Conservation (phyloP, 345 rosid species). For the Euclidium syriacum region DNA sequence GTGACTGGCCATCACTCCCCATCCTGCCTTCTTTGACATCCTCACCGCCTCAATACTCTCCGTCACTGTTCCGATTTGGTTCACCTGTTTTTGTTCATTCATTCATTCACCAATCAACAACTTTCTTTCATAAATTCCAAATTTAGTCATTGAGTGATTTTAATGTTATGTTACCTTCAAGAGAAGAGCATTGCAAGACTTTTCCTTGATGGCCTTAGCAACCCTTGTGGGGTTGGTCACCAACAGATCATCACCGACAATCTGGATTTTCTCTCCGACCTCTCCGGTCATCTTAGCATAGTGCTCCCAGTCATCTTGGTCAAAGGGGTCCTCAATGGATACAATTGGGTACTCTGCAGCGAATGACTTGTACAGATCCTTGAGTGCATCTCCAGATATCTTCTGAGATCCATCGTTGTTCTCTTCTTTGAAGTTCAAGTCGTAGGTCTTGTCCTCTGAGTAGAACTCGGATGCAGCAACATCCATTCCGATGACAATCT, state of each 20-base stretch:
- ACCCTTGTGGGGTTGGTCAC: constrained; percentile 99
- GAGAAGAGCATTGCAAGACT: constrained; percentile 90
- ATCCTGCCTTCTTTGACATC: constrained; percentile 97
- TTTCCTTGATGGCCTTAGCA: constrained; percentile 78
- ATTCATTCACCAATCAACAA: too few species aligned
- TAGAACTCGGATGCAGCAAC: constrained; percentile 99
- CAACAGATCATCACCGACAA: constrained; percentile 96
- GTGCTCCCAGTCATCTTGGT: constrained; percentile 97
- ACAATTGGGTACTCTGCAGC: constrained; percentile 84
- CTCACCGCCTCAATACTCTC: constrained; percentile 97
- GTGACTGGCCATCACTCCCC: constrained; percentile 99
- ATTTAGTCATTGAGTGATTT: too few species aligned
- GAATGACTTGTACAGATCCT: constrained; percentile 87
- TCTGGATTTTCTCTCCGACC: constrained; percentile 72
- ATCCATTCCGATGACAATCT: constrained; percentile 99
- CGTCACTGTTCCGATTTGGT: constrained; percentile 95
- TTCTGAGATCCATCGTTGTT: constrained; percentile 79
- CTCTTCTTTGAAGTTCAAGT: constrained; percentile 91
- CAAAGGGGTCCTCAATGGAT: constrained; percentile 96
- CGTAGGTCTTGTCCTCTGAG: constrained; percentile 67
- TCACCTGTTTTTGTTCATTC: too few species aligned
- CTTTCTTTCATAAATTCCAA: too few species aligned
- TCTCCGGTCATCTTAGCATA: constrained; percentile 73
- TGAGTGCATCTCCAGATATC: constrained; percentile 82
- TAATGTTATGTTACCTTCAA: constrained; percentile 94